Conservation (phyloP, 257 asterid species). For the Asclepias syriaca region DNA sequence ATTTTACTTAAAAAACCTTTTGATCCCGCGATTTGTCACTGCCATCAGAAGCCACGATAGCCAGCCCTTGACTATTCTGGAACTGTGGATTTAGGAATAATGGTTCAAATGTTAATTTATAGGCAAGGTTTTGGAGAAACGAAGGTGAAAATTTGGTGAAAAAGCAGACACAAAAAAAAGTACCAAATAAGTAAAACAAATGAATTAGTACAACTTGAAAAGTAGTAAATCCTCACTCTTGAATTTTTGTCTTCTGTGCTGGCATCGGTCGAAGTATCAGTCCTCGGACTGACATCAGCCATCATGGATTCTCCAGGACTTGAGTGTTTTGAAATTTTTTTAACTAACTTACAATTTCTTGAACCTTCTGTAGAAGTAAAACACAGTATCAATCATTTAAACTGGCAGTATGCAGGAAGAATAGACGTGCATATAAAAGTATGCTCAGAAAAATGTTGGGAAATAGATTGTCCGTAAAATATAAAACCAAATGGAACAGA, state of each 20-base stretch:
- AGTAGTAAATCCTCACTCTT: conserved; percentile 40
- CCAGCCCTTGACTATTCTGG: conserved; percentile 47
- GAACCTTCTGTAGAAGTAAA: conserved; percentile 21
- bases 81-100: conserved; percentile 46
- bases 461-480: background rate
- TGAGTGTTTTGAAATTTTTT: conserved; percentile 20
- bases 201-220: background rate
- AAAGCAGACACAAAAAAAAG: background rate
- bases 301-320: conserved; percentile 37
- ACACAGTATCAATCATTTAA: conserved; percentile 5
- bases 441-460: background rate
- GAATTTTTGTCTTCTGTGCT: conserved; percentile 79
- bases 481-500: no score
- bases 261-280: conserved; percentile 90
- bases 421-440: background rate
- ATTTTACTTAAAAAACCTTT: conserved; percentile 44
- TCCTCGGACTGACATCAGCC: conserved; percentile 83
- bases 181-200: background rate
- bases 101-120: background rate
- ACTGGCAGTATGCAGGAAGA: conserved; percentile 10
- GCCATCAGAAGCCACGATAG: conserved; percentile 75
- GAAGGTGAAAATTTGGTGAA: background rate
- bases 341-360: conserved; percentile 18
- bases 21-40: conserved; percentile 96
- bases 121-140: background rate